Percentiles rank a stretch among this genome's conserved stretches.
Conservation (phyloP, 257 asterid genomes). For the Lycium ferocissimum region DNA sequence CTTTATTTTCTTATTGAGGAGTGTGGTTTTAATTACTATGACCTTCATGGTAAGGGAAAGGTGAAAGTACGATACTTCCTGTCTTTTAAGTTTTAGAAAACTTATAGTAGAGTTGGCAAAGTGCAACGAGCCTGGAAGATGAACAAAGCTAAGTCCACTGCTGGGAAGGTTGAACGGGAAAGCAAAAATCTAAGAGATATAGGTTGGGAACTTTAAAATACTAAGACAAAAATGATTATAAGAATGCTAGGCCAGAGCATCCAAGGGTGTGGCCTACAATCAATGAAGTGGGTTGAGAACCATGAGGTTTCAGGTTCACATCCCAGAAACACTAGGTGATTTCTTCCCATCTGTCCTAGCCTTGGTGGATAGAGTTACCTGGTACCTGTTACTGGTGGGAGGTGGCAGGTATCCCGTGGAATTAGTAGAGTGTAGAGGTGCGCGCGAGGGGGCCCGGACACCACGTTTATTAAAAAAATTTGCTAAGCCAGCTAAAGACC, state of each 20-base stretch:
- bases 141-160: not conserved
- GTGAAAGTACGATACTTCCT: not conserved
- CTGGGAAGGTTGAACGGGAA: not conserved
- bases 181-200: slow-evolving; percentile 4
- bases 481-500: not conserved
- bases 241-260: not conserved
- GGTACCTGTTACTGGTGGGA: too few relatives aligned
- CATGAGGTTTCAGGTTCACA: too few relatives aligned
- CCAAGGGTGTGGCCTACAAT: too few relatives aligned
- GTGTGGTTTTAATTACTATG: not conserved
- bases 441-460: too few relatives aligned
- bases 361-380: too few relatives aligned
- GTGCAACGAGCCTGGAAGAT: not conserved
- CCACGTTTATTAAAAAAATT: too few relatives aligned
- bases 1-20: slow-evolving; percentile 14
- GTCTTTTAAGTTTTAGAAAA: slow-evolving; percentile 2
- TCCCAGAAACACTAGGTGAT: too few relatives aligned
- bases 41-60: not conserved
- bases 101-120: not conserved
- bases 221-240: not conserved
- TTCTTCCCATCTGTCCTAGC: too few relatives aligned
- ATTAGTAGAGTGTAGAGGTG: too few relatives aligned
- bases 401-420: too few relatives aligned
- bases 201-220: slow-evolving; percentile 9
- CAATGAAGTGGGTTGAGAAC: too few relatives aligned